These are phyloP conservation scores for Jatropha podagrica DNA, from an alignment of 441 rosid genomes.

Conservation along the genomic window DNA sequence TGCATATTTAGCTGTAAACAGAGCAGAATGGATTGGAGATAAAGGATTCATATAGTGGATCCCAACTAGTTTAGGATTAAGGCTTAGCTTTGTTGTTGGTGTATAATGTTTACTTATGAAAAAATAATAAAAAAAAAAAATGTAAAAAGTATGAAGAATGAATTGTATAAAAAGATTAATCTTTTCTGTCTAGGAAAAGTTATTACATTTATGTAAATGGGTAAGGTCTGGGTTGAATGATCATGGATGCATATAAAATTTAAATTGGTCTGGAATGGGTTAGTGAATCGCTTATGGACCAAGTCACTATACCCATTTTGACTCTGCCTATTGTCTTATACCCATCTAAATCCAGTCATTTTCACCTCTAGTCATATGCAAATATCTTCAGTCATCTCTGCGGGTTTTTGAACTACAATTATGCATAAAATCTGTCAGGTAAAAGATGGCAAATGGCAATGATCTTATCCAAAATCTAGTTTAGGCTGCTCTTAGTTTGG, in stretches of 20 bases:
- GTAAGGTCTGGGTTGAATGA: background rate
- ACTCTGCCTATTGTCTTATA: background rate
- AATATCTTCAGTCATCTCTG: background rate
- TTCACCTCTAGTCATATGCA: background rate
- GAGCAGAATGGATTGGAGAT: too few relatives aligned
- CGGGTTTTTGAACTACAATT: background rate
- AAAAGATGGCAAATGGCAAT: background rate
- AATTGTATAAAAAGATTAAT: too few relatives aligned
- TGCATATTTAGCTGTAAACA: too few relatives aligned
- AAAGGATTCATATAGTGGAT: too few relatives aligned
- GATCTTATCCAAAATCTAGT: conserved; percentile 13
- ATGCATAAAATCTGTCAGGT: conserved; percentile 12
- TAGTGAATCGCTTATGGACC: too few relatives aligned
- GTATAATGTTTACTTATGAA: too few relatives aligned
- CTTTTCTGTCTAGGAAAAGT: background rate
- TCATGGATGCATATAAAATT: too few relatives aligned
- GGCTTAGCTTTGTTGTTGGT: too few relatives aligned
- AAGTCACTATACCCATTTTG: background rate
- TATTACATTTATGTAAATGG: background rate
- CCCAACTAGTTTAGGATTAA: too few relatives aligned
- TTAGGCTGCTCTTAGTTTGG: conserved; percentile 17
- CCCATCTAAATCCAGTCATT: too few relatives aligned
- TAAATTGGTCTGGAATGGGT: too few relatives aligned
- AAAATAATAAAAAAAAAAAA: too few relatives aligned
- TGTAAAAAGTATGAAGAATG: background rate